Percentiles rank a stretch among this genome's conserved stretches.
phyloP scores from a whole-genome alignment of 1,139 yeast species.

The Geotrichum reessii region DNA sequence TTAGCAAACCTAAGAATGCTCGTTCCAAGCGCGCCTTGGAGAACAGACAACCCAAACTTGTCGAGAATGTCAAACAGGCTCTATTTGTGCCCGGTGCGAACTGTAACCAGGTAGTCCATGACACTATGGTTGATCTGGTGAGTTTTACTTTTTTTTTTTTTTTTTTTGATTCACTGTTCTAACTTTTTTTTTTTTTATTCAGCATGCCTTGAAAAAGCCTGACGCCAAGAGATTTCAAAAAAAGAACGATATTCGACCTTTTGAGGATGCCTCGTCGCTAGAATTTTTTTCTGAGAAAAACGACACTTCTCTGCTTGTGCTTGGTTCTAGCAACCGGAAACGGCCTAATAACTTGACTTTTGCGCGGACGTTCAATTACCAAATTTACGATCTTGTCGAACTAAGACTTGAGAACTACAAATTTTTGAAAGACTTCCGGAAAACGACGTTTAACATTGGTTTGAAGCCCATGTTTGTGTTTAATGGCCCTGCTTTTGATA shows the following conservation, averaged over 20 bases:
- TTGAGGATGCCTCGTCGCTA: slow-evolving; percentile 80
- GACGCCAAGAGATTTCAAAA: slow-evolving; percentile 77
- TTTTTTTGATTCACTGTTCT: not conserved
- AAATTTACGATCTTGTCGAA: slow-evolving; percentile 92
- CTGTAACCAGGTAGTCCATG: slow-evolving; percentile 73
- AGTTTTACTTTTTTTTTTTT: slow-evolving; percentile 12
- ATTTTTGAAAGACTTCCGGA: slow-evolving; percentile 67
- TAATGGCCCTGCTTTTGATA: slow-evolving; percentile 87
- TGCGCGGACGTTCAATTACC: slow-evolving; percentile 81
- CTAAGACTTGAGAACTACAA: slow-evolving; percentile 65
- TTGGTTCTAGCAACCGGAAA: slow-evolving; percentile 79
- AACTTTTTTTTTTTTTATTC: slow-evolving; percentile 1
- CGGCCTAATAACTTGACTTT: slow-evolving; percentile 89
- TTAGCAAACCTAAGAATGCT: slow-evolving; percentile 79
- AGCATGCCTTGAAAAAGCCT: slow-evolving; percentile 85
- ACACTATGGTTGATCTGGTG: slow-evolving; percentile 74
- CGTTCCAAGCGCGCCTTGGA: slow-evolving; percentile 94
- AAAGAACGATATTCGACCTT: slow-evolving; percentile 86
- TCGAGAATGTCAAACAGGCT: slow-evolving; percentile 86
- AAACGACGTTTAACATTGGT: slow-evolving; percentile 77
- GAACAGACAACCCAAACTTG: slow-evolving; percentile 78
- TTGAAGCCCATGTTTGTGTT: slow-evolving; percentile 91
- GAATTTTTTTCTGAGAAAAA: slow-evolving; percentile 95
- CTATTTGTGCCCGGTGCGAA: slow-evolving; percentile 87
- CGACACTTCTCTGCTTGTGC: slow-evolving; percentile 80